A percentile compares a stretch with the other conserved stretches of the same genome.
phyloP scores from a whole-genome alignment of 1,139 yeast genomes.

The Geotrichum aggregatum region DNA sequence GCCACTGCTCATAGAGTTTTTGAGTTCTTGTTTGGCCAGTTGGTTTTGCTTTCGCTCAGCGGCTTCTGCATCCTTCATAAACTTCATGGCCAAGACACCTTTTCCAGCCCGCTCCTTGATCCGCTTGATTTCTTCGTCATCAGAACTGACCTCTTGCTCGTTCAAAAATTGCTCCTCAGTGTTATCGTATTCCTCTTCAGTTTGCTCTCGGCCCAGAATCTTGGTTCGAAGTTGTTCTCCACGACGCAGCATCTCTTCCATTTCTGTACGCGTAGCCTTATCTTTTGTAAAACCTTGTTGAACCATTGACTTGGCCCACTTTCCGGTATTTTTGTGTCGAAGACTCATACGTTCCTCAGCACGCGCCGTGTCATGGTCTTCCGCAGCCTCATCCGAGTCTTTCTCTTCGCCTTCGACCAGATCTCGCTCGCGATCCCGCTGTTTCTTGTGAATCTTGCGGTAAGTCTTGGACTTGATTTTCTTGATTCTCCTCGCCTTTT shows the following conservation, averaged over 20 bases:
- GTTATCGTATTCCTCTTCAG: slow-evolving; percentile 39
- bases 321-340: slow-evolving; percentile 74
- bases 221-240: slow-evolving; percentile 75
- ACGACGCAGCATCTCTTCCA: slow-evolving; percentile 89
- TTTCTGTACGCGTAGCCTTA: slow-evolving; percentile 72
- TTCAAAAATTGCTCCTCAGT: slow-evolving; percentile 22
- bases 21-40: slow-evolving; percentile 23
- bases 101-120: slow-evolving; percentile 54
- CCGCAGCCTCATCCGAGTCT: slow-evolving; percentile 44
- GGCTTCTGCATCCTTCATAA: slow-evolving; percentile 37
- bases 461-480: slow-evolving; percentile 90
- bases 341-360: slow-evolving; percentile 91
- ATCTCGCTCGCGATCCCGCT: slow-evolving; percentile 63
- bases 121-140: slow-evolving; percentile 38
- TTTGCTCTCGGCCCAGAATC: slow-evolving; percentile 63
- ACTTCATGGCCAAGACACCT: slow-evolving; percentile 90
- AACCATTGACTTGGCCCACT: slow-evolving; percentile 90
- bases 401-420: slow-evolving; percentile 51
- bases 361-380: slow-evolving; percentile 67
- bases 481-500: slow-evolving; percentile 82
- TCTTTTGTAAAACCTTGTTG: slow-evolving; percentile 89
- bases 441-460: slow-evolving; percentile 82
- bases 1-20: slow-evolving; percentile 33
- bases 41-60: slow-evolving; percentile 26
- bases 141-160: slow-evolving; percentile 34